Base-by-base conservation (phyloP, 257 asterid species). In the Knoxia roxburghii region DNA sequence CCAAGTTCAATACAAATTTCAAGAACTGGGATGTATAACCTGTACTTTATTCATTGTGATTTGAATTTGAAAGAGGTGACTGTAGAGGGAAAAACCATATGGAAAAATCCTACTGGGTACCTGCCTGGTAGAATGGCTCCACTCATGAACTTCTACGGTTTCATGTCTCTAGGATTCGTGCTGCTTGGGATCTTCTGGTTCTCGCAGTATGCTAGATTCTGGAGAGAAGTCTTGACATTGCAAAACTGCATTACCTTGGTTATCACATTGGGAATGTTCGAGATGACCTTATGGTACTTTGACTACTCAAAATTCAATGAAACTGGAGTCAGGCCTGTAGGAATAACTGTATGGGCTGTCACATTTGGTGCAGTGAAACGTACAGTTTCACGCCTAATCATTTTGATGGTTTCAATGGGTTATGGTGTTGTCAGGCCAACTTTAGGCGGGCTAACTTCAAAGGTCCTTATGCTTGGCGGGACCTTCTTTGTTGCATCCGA, bases 91-190 rank as follows among this genome's bases (percentile, higher is more conserved):
- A 87, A 82, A 85, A 84, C 96, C 58, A 84, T 94, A 35, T 94
- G 99, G 99, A 94, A 90, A 80, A 94, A 94, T 65, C 96, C 96
- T 23, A 78, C 81, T 6, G 99, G 99, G 64, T 94, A 87, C 77
- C 80, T 94, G 45, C 99, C 98, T 30, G 99, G 99, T 68, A 83
- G 99, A 76, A 94, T 94, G 99, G 96, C 99, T 51, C 99, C 99
- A 2, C 87, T 94, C 45, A 84, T 81, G 99, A 84, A 81, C 58
- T 94, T 91, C 76, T 94, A 81, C 35, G 91, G 96, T 57, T 79
- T 83, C 77, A 89, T 94, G 95, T 90, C 99, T 67, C 86, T 94
- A 59, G 88, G 96, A 61, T 90, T 88, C 64, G 86, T 88, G 67
- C 68, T 88, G 59, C 95, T 94, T 26, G 96, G 99, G 8, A 17